phyloP scores from a whole-genome alignment of 352 stramenopile genomes.

The Elongisporangium undulatum region DNA sequence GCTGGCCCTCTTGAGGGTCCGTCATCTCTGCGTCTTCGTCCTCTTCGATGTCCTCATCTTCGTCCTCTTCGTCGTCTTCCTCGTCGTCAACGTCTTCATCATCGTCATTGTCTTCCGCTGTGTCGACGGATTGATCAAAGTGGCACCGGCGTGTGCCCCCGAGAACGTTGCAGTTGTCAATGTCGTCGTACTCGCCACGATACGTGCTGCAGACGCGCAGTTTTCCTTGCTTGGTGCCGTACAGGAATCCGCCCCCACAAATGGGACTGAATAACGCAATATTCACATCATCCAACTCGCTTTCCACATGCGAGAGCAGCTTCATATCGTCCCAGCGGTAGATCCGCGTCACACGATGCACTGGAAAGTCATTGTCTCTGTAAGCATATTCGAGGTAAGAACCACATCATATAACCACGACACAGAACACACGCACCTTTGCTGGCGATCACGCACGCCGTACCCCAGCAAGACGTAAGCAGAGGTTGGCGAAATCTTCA shows the following conservation, averaged over 20 bases:
- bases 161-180: constrained; percentile 83
- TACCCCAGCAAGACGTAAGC: constrained; percentile 85
- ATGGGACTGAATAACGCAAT: constrained; percentile 98
- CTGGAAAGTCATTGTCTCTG: constrained; percentile 76
- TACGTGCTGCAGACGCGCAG: constrained; percentile 87
- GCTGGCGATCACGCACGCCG: constrained; percentile 78
- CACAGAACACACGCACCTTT: constrained; percentile 38
- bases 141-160: constrained; percentile 51
- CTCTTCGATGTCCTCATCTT: constrained; percentile 18
- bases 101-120: constrained; percentile 46
- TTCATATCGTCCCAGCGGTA: constrained; percentile 90
- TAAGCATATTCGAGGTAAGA: constrained; percentile 3
- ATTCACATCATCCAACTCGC: constrained; percentile 96
- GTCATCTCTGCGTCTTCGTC: constrained; percentile 37
- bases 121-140: constrained; percentile 54
- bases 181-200: constrained; percentile 65
- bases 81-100: constrained; percentile 49
- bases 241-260: constrained; percentile 95
- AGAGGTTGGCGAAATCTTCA: constrained; percentile 87
- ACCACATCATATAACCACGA: constrained; percentile 3
- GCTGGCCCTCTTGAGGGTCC: constrained; percentile 7
- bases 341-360: constrained; percentile 84
- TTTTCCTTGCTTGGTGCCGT: constrained; percentile 97
- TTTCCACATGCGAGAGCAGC: constrained; percentile 81
- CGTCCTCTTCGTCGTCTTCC: constrained; percentile 16